Evolutionary conservation across 1,139 yeast species (phyloP).

Genomic region (Taiozyma sp.): DNA sequence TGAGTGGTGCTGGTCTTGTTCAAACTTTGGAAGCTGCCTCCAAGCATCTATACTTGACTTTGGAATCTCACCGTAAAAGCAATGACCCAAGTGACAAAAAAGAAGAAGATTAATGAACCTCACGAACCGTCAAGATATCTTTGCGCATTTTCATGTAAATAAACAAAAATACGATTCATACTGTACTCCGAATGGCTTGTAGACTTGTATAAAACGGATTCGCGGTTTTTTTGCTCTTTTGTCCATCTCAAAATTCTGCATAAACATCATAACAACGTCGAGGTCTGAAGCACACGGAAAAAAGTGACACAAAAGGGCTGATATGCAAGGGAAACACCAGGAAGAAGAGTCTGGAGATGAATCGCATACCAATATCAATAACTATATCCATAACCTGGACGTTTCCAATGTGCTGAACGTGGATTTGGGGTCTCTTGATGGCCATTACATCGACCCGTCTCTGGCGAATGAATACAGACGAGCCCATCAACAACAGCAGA

Average conservation of each 20-base stretch:
- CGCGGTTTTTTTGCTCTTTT: not conserved
- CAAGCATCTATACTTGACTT: slow-evolving; percentile 63
- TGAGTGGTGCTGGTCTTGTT: slow-evolving; percentile 88
- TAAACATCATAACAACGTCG: not conserved
- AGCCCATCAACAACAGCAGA: not conserved
- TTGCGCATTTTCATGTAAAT: not conserved
- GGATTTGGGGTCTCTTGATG: slow-evolving; percentile 9
- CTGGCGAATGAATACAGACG: slow-evolving; percentile 2
- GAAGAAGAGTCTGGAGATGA: slow-evolving; percentile 1
- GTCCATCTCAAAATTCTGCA: not conserved
- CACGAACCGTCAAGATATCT: not conserved
- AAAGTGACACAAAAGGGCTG: not conserved
- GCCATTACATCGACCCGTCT: slow-evolving; percentile 17
- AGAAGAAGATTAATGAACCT: slow-evolving; percentile 2
- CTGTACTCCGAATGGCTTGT: not conserved
- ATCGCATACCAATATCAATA: slow-evolving; percentile 8
- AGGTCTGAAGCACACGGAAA: not conserved
- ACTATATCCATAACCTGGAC: slow-evolving; percentile 16
- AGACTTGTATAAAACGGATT: not conserved
- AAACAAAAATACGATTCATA: not conserved
- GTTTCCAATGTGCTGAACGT: slow-evolving; percentile 16
- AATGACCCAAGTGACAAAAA: slow-evolving; percentile 17
- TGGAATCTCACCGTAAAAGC: slow-evolving; percentile 47
- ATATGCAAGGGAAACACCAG: not conserved
- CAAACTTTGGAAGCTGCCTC: slow-evolving; percentile 70